Evolutionary conservation across 192 early-diverging fungal genomes (phyloP).

Genomic region (Backusella luteola): DNA sequence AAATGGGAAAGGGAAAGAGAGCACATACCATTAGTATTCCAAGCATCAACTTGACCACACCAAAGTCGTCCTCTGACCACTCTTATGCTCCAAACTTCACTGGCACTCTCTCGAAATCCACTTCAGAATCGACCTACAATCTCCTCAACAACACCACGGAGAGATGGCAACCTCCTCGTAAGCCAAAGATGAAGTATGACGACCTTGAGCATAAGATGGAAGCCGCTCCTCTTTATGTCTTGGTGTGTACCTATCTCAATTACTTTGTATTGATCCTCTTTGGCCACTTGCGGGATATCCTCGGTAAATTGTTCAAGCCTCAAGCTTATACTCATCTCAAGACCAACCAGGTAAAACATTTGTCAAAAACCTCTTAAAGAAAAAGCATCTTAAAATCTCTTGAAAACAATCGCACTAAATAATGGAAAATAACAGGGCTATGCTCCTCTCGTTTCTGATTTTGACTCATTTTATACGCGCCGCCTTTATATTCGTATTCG

Average conservation of each 20-base stretch:
- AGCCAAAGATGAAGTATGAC: constrained; percentile 27
- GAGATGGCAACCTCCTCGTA: constrained; percentile 16
- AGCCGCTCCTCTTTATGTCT: constrained; percentile 75
- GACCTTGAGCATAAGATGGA: constrained; percentile 49
- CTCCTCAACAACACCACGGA: constrained; percentile 10
- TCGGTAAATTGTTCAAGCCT: constrained; percentile 76
- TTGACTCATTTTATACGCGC: constrained; percentile 95
- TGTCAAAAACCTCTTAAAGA: constrained; percentile 5
- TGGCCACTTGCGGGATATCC: constrained; percentile 91
- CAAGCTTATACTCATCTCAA: constrained; percentile 72
- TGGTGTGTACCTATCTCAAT: constrained; percentile 93
- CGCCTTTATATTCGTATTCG: constrained; percentile 65
- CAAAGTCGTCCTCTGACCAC: constrained; percentile 17
- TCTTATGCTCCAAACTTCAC: constrained; percentile 15
- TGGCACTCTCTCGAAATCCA: constrained; percentile 12
- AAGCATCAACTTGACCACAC: constrained; percentile 25
- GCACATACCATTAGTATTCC: constrained; percentile 34
- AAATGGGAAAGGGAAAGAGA: constrained; percentile 33
- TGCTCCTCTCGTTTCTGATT: constrained; percentile 92
- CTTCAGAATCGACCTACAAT: constrained; percentile 6
- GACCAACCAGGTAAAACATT: constrained; percentile 54
- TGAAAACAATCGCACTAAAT: neutral
- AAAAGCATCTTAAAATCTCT: neutral
- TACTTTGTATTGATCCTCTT: constrained; percentile 93
- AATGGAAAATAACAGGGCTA: constrained; percentile 59